Evolutionary conservation across 495 filamentous ascomycete genomes (phyloP).

Genomic region (Aspergillus olivimuriae): DNA sequence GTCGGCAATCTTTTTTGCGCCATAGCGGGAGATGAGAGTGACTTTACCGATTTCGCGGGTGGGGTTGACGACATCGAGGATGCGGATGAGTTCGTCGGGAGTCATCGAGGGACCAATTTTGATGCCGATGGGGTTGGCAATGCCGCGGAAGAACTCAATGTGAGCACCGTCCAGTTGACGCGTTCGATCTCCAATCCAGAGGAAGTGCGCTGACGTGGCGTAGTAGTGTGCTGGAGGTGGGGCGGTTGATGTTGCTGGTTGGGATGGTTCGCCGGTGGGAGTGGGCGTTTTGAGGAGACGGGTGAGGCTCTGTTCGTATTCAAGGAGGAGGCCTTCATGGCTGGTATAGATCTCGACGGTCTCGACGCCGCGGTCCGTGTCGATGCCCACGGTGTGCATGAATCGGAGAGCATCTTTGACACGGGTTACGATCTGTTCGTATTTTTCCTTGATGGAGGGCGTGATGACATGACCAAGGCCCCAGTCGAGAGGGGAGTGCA

Average conservation of each 20-base stretch:
- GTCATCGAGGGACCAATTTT: conserved; percentile 88
- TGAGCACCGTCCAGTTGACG: conserved; percentile 87
- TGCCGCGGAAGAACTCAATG: conserved; percentile 94
- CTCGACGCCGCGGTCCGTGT: conserved; percentile 72
- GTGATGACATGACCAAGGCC: conserved; percentile 88
- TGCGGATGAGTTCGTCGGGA: conserved; percentile 59
- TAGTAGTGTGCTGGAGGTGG: conserved; percentile 48
- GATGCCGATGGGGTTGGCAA: conserved; percentile 91
- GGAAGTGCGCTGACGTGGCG: conserved; percentile 91
- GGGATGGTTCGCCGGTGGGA: not conserved
- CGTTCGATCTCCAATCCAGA: conserved; percentile 97
- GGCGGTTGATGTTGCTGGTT: conserved; percentile 6
- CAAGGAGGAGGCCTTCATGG: conserved; percentile 89
- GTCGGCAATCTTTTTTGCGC: conserved; percentile 60
- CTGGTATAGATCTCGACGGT: conserved; percentile 95
- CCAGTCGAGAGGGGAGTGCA: conserved; percentile 93
- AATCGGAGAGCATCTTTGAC: conserved; percentile 89
- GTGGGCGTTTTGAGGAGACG: conserved; percentile 62
- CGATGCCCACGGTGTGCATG: conserved; percentile 92
- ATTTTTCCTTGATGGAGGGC: conserved; percentile 72
- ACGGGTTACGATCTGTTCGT: conserved; percentile 72
- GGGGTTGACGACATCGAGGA: conserved; percentile 84
- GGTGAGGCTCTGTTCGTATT: conserved; percentile 88
- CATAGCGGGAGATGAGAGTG: conserved; percentile 93
- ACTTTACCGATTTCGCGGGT: conserved; percentile 77